Percentiles rank a stretch among this genome's conserved stretches.
phyloP scores from a whole-genome alignment of 371 early-diverging fungal species.

The Cokeromyces recurvatus region DNA sequence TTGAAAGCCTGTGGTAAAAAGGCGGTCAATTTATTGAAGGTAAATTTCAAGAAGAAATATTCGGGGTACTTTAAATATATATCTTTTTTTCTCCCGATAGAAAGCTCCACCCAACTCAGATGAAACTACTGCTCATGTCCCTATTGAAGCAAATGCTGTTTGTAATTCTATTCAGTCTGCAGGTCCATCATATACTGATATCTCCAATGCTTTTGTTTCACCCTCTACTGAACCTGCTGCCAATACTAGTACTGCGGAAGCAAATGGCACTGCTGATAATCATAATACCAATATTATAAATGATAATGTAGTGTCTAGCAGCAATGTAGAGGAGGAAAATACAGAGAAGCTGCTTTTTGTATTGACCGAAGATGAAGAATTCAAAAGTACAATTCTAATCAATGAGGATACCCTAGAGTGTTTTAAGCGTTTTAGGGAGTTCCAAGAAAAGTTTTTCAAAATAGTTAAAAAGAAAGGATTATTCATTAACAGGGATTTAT shows the following conservation, averaged over 20 bases:
- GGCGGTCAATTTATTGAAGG: constrained; percentile 15
- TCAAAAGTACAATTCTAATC: constrained; percentile 9
- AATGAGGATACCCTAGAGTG: constrained; percentile 13
- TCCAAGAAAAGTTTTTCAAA: constrained; percentile 11
- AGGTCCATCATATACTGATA: constrained; percentile 13
- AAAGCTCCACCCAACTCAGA: constrained; percentile 12
- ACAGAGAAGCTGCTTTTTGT: constrained; percentile 12
- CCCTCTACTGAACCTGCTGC: constrained; percentile 9
- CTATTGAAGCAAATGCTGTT: constrained; percentile 15
- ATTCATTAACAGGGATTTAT: constrained; percentile 14
- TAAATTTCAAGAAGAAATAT: constrained; percentile 14
- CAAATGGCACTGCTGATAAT: constrained; percentile 9
- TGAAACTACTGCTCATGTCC: constrained; percentile 15
- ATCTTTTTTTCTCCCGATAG: constrained; percentile 13
- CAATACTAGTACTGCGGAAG: constrained; percentile 7
- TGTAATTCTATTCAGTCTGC: constrained; percentile 13
- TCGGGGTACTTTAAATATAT: constrained; percentile 14
- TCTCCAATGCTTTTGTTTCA: constrained; percentile 9
- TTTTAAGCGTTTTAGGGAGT: constrained; percentile 10
- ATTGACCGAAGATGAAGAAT: constrained; percentile 10
- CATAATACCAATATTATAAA: constrained; percentile 9
- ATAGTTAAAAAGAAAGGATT: constrained; percentile 12
- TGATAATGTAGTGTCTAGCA: constrained; percentile 12
- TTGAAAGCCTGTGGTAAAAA: constrained; percentile 12
- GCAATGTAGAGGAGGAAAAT: constrained; percentile 8